Evolutionary conservation across 495 filamentous ascomycete genomes (phyloP).

Genomic region (Symbiotaphrina buchneri): DNA sequence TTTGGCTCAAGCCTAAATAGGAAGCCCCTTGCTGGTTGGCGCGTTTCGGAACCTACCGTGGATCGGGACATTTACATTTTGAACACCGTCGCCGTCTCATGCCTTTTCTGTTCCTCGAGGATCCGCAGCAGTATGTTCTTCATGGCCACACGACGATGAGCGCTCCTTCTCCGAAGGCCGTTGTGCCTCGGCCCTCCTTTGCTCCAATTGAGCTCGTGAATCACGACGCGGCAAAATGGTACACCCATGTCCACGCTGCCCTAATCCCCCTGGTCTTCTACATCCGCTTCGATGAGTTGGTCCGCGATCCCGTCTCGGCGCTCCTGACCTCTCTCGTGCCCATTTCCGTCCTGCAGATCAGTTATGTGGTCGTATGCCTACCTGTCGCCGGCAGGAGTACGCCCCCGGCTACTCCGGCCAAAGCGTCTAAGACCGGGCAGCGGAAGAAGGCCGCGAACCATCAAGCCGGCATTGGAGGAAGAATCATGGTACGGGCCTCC

Average conservation of each 20-base stretch:
- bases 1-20: too few relatives aligned
- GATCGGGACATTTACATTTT: too few relatives aligned
- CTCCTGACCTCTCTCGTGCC: conserved; percentile 37
- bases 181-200: too few relatives aligned
- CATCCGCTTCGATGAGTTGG: conserved; percentile 38
- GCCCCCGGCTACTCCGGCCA: conserved; percentile 8
- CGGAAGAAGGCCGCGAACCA: conserved; percentile 1
- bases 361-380: conserved; percentile 50
- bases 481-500: conserved; percentile 2
- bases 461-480: background rate
- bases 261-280: conserved; percentile 37
- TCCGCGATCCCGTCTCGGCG: conserved; percentile 44
- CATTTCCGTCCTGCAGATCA: conserved; percentile 38
- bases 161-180: too few relatives aligned
- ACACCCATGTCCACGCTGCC: conserved; percentile 38
- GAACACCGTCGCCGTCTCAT: too few relatives aligned
- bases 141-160: too few relatives aligned
- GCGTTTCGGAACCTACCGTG: too few relatives aligned
- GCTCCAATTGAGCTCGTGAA: background rate
- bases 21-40: too few relatives aligned
- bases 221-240: conserved; percentile 17
- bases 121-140: too few relatives aligned
- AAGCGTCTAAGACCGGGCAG: conserved; percentile 8
- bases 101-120: too few relatives aligned
- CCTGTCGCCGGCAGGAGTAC: conserved; percentile 27